A percentile compares a stretch with the other conserved stretches of the same genome.
phyloP scores from a whole-genome alignment of 768 basidiomycete species.

The Chalciporus piperatus region DNA sequence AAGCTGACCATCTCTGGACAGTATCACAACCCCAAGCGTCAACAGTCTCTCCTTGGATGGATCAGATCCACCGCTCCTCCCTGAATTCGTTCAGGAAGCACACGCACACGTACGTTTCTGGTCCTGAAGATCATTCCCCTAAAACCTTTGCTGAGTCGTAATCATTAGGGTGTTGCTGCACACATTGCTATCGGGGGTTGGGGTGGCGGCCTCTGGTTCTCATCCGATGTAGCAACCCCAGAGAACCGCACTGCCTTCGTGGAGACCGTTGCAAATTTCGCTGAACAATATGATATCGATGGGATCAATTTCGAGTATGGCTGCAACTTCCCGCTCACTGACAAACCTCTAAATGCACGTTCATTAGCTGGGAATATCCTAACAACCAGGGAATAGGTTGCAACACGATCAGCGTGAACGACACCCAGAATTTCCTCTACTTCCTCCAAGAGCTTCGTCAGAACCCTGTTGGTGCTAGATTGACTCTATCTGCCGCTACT shows the following conservation, averaged over 20 bases:
- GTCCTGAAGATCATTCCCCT: not conserved
- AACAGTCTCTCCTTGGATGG: conserved; percentile 27
- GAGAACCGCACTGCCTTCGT: conserved; percentile 61
- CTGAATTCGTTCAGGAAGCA: conserved; percentile 52
- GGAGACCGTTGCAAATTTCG: conserved; percentile 47
- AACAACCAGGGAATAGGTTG: conserved; percentile 60
- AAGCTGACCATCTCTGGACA: conserved; percentile 7
- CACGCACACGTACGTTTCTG: conserved; percentile 28
- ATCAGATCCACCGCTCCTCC: conserved; percentile 47
- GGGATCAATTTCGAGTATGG: conserved; percentile 40
- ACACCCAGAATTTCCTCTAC: conserved; percentile 70
- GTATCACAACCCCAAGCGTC: conserved; percentile 32
- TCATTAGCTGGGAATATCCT: conserved; percentile 80
- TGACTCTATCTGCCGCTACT: conserved; percentile 70
- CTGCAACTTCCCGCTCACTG: not conserved
- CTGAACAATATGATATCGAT: conserved; percentile 47
- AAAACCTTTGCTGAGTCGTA: not conserved
- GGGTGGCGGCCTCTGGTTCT: conserved; percentile 61
- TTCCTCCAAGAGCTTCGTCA: conserved; percentile 68
- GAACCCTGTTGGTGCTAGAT: conserved; percentile 41
- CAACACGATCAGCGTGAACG: conserved; percentile 52
- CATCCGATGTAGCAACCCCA: conserved; percentile 50
- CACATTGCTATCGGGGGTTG: conserved; percentile 66
- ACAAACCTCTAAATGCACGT: conserved; percentile 11
- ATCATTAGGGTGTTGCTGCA: conserved; percentile 48